These are phyloP conservation scores for Jaltomata sinuosa DNA, from an alignment of 257 asterid genomes.

Conservation along the genomic window DNA sequence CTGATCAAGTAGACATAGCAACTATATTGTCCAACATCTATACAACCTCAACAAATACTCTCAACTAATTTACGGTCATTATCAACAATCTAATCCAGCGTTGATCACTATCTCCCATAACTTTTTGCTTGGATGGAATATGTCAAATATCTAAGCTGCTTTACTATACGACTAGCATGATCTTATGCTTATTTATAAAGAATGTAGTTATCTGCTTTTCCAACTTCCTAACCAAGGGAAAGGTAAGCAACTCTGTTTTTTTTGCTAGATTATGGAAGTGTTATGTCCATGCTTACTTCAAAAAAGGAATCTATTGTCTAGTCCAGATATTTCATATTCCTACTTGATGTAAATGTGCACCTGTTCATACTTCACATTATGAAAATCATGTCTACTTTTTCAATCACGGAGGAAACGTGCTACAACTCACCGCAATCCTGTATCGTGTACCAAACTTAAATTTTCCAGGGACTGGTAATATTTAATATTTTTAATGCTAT, in stretches of 20 bases:
- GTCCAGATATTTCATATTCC: background rate
- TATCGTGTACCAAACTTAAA: no score
- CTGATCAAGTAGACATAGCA: conserved; percentile 92
- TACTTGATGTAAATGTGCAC: background rate
- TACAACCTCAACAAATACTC: conserved; percentile 95
- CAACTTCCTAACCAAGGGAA: background rate
- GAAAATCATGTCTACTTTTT: conserved; percentile 5
- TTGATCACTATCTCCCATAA: conserved; percentile 28
- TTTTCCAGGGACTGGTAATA: no score
- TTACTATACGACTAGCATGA: background rate
- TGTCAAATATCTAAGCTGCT: conserved; percentile 1
- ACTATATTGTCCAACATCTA: conserved; percentile 86
- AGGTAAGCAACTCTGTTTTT: background rate
- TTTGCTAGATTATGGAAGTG: background rate
- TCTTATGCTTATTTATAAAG: background rate
- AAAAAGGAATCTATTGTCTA: background rate
- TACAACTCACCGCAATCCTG: no score
- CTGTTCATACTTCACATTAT: background rate
- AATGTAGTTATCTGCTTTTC: background rate
- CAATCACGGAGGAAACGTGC: conserved; percentile 47
- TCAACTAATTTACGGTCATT: conserved; percentile 92
- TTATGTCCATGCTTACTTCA: background rate
- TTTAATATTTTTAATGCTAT: no score
- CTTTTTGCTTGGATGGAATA: conserved; percentile 1
- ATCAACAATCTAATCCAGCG: conserved; percentile 82